These are phyloP conservation scores for Hypoxylon sp. DNA, from an alignment of 2,329 filamentous ascomycete genomes.

Conservation along the genomic window DNA sequence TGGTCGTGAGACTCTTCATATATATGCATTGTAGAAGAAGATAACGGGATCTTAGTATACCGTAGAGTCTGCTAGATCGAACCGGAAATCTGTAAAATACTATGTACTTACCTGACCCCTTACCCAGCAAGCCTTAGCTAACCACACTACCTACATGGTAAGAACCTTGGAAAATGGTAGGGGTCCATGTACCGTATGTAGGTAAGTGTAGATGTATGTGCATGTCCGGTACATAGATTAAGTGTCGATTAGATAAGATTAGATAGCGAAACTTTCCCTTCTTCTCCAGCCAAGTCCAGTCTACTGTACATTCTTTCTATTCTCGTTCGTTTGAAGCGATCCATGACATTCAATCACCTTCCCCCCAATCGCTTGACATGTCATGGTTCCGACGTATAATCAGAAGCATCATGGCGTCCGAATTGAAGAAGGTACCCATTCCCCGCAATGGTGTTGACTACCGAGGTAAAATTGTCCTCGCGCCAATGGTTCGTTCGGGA, in stretches of 20 bases:
- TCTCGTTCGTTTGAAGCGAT: slow-evolving; percentile 8
- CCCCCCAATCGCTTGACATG: slow-evolving; percentile 41
- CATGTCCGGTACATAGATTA: neutral
- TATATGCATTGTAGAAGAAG: neutral
- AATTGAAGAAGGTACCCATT: slow-evolving; percentile 81
- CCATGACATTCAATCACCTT: slow-evolving; percentile 18
- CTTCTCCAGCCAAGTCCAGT: neutral
- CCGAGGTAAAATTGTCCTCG: slow-evolving; percentile 91
- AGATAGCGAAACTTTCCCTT: slow-evolving; percentile 31
- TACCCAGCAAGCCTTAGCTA: neutral
- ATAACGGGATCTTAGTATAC: neutral
- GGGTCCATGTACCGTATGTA: neutral
- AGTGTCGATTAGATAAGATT: slow-evolving; percentile 43
- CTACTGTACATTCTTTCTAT: neutral
- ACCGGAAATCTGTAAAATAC: neutral
- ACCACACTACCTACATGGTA: neutral
- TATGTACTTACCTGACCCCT: neutral
- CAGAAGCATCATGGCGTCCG: slow-evolving; percentile 71
- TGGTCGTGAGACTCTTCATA: neutral
- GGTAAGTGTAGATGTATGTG: neutral
- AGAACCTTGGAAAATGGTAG: neutral
- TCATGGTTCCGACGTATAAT: slow-evolving; percentile 50
- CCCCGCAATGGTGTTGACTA: slow-evolving; percentile 93
- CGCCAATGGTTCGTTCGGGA: slow-evolving; percentile 98
- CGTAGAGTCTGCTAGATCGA: neutral